A percentile compares a stretch with the other conserved stretches of the same genome.
These are phyloP conservation scores for Penicillium sp. DNA, from an alignment of 2,329 filamentous ascomycete species.

Conservation along the genomic window DNA sequence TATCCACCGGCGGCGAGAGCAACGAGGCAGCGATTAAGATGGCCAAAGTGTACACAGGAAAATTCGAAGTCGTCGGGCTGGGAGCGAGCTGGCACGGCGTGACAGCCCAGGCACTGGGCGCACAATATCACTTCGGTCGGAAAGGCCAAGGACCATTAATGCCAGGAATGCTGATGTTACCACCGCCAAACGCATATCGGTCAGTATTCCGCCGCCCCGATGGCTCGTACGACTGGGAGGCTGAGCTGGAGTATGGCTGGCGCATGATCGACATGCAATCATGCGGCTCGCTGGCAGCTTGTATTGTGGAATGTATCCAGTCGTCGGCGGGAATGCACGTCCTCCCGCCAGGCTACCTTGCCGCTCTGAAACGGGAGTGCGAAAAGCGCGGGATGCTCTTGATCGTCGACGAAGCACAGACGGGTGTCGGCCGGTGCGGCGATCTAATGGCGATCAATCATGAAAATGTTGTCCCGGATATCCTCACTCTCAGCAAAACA, in stretches of 20 bases:
- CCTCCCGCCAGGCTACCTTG: conserved; percentile 59
- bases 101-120: conserved; percentile 53
- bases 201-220: conserved; percentile 60
- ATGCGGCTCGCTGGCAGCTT: conserved; percentile 61
- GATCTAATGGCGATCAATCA: conserved; percentile 60
- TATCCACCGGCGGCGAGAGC: conserved; percentile 58
- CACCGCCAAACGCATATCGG: conserved; percentile 60
- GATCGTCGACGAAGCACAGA: conserved; percentile 62
- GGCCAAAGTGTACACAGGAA: conserved; percentile 63
- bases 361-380: conserved; percentile 56
- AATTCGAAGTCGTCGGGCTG: conserved; percentile 63
- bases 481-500: conserved; percentile 61
- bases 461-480: conserved; percentile 53
- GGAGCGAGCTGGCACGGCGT: conserved; percentile 62
- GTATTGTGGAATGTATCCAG: conserved; percentile 62
- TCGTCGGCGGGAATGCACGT: conserved; percentile 60
- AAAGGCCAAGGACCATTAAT: conserved; percentile 36
- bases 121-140: conserved; percentile 40
- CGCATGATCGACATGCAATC: conserved; percentile 59
- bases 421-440: conserved; percentile 56
- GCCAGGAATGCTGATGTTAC: conserved; percentile 59
- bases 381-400: conserved; percentile 56
- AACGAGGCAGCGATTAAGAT: conserved; percentile 64
- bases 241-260: conserved; percentile 63
- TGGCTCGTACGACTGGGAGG: conserved; percentile 63